Base-by-base conservation (phyloP, 2,329 filamentous ascomycete species). In the Arthrocladium fulminans region DNA sequence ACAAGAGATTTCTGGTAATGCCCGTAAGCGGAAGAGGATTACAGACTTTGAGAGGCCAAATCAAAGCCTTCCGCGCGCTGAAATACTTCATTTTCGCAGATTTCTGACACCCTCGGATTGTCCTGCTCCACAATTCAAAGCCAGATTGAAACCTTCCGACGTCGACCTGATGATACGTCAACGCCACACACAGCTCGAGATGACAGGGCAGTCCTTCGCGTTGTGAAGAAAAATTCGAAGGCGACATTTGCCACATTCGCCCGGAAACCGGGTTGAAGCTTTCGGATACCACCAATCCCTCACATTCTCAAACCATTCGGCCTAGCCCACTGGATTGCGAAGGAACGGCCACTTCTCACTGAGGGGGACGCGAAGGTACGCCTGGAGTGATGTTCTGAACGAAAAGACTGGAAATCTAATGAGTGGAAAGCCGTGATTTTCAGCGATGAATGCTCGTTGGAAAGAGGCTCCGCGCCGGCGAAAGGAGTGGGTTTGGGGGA, bases 381-480 rank as follows among this genome's bases (percentile, higher is more conserved):
- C 12, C 51, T 54, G 40, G 24, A 20, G 7, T 57, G 30, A 39
- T 48, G 35, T 17, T 25, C 29, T 20, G 38, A 43, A 29, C 20
- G 51, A 30, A 35, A 44, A 38, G 13, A 47, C 23, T 56, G 35
- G 47, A 48, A 24, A 12, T 22, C 15, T 6, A 37, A 52, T 9
- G 13, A 56, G 17, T 58, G 45, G 54, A 24, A 20, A 9, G 47
- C 39, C 15, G 43, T 58, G 8, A 52, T 58, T 24, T 58, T 46
- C 37, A 52, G 30, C 29, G 52, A 57, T 48, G 54, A 57, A 37
- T 52, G 51, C 44, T 56, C 52, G 3, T 41, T 56, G 3, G 54
- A 57, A 49, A 52, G 52, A 43, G 55, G 58, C 22, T 50, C 30
- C 48, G 49, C n/a, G n/a, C n/a, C n/a, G n/a, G n/a, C n/a, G 51